A percentile compares a stretch with the other conserved stretches of the same genome.
These are phyloP conservation scores for Cnidoscolus chayamansa DNA, from an alignment of 441 rosid species.

Conservation along the genomic window DNA sequence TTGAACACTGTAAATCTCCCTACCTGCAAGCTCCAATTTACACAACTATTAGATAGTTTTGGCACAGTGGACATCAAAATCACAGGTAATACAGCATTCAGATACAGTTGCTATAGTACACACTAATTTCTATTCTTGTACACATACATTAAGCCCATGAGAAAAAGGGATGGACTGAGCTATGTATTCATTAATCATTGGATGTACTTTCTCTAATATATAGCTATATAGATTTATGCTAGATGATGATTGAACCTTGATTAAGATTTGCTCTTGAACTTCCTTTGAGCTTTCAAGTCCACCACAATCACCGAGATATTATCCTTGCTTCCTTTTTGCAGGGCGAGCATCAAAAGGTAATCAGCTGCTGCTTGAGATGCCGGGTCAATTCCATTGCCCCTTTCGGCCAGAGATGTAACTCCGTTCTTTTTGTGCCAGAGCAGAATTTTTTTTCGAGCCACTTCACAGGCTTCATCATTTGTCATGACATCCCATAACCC, in stretches of 20 bases:
- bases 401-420: constrained; percentile 39
- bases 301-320: constrained; percentile 76
- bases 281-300: constrained; percentile 82
- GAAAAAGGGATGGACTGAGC: constrained; percentile 71
- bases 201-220: constrained; percentile 41
- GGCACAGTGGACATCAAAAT: constrained; percentile 18
- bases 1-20: background rate
- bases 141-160: constrained; percentile 65
- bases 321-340: constrained; percentile 76
- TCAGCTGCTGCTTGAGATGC: constrained; percentile 83
- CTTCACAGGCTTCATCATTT: constrained; percentile 76
- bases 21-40: constrained; percentile 22
- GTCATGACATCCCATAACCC: constrained; percentile 88
- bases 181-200: constrained; percentile 47
- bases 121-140: constrained; percentile 44
- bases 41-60: constrained; percentile 12
- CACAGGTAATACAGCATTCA: constrained; percentile 25
- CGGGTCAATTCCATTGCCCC: constrained; percentile 57
- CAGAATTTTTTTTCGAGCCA: constrained; percentile 62
- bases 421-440: constrained; percentile 77
- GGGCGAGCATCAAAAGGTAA: constrained; percentile 61
- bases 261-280: constrained; percentile 59
- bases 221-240: constrained; percentile 30
- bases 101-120: constrained; percentile 32
- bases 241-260: constrained; percentile 22